Percentiles rank a stretch among this genome's conserved stretches.
phyloP scores from a whole-genome alignment of 1,284 basidiomycete species.

The Chiua sp. region DNA sequence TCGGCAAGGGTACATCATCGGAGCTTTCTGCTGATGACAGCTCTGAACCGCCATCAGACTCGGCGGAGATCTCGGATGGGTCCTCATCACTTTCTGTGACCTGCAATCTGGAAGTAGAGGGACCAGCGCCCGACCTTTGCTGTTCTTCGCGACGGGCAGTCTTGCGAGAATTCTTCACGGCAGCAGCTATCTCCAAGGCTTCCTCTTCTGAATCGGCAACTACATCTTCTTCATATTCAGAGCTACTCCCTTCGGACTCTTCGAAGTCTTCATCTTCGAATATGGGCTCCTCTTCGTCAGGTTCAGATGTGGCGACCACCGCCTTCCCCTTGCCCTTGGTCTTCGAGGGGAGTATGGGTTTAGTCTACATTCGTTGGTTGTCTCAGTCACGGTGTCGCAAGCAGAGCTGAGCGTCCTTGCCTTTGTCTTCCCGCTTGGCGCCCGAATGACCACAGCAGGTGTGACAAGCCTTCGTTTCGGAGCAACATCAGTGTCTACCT shows the following conservation, averaged over 20 bases:
- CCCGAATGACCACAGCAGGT: constrained; percentile 52
- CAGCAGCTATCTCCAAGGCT: constrained; percentile 59
- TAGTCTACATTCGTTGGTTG: constrained; percentile 16
- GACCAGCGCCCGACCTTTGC: constrained; percentile 47
- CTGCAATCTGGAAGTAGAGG: constrained; percentile 39
- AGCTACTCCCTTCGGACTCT: constrained; percentile 62
- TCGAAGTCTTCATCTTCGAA: constrained; percentile 47
- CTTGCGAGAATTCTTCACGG: constrained; percentile 59
- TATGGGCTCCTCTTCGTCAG: constrained; percentile 34
- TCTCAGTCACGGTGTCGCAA: constrained; percentile 14
- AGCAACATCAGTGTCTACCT: constrained; percentile 24
- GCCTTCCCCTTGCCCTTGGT: constrained; percentile 49
- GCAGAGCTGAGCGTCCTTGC: constrained; percentile 30
- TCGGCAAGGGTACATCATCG: constrained; percentile 42
- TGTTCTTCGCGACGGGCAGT: constrained; percentile 41
- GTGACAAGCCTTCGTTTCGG: constrained; percentile 51
- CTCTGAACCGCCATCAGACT: constrained; percentile 35
- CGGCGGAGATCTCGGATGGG: constrained; percentile 26
- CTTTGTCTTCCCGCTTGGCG: constrained; percentile 46
- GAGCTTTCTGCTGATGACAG: constrained; percentile 27
- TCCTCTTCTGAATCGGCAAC: constrained; percentile 45
- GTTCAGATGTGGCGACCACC: constrained; percentile 30
- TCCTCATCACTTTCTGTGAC: constrained; percentile 45
- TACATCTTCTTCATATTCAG: constrained; percentile 53
- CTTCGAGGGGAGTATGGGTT: constrained; percentile 18